These are phyloP conservation scores for Mycena latifolia DNA, from an alignment of 768 basidiomycete genomes.

Conservation along the genomic window DNA sequence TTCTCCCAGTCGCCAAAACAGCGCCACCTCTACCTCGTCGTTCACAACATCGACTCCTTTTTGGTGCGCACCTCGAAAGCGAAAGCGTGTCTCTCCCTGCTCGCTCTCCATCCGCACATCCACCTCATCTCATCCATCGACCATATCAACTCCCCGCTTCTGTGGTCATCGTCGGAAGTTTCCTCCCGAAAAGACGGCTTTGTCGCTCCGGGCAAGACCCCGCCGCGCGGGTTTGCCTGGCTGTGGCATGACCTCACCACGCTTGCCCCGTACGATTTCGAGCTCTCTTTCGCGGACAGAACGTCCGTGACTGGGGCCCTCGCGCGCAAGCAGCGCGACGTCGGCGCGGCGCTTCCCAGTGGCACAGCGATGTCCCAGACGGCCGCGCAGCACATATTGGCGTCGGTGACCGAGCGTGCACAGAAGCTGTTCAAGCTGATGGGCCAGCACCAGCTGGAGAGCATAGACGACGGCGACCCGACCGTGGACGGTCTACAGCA, in stretches of 20 bases:
- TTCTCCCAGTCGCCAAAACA: conserved; percentile 56
- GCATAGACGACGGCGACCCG: conserved; percentile 54
- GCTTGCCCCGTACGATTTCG: conserved; percentile 83
- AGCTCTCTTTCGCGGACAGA: conserved; percentile 77
- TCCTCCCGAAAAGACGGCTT: conserved; percentile 62
- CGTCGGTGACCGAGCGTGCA: conserved; percentile 85
- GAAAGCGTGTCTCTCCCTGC: conserved; percentile 74
- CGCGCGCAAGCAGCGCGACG: conserved; percentile 52
- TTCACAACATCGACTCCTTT: conserved; percentile 91
- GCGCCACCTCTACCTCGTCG: conserved; percentile 75
- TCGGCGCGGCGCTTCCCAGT: conserved; percentile 40
- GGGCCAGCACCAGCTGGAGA: conserved; percentile 74
- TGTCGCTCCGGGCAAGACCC: conserved; percentile 30
- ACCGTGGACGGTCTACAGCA: conserved; percentile 59
- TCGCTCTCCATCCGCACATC: conserved; percentile 80
- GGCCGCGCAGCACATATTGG: conserved; percentile 84
- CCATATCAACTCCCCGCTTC: conserved; percentile 84
- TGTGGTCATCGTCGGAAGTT: conserved; percentile 83
- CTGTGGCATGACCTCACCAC: conserved; percentile 94
- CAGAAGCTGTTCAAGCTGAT: conserved; percentile 86
- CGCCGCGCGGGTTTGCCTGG: conserved; percentile 73
- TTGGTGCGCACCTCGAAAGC: conserved; percentile 74
- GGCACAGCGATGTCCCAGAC: conserved; percentile 74
- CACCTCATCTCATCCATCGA: conserved; percentile 91
- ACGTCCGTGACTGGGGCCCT: conserved; percentile 69